Conservation (phyloP, 495 filamentous ascomycete genomes). For the Apodospora peruviana region DNA sequence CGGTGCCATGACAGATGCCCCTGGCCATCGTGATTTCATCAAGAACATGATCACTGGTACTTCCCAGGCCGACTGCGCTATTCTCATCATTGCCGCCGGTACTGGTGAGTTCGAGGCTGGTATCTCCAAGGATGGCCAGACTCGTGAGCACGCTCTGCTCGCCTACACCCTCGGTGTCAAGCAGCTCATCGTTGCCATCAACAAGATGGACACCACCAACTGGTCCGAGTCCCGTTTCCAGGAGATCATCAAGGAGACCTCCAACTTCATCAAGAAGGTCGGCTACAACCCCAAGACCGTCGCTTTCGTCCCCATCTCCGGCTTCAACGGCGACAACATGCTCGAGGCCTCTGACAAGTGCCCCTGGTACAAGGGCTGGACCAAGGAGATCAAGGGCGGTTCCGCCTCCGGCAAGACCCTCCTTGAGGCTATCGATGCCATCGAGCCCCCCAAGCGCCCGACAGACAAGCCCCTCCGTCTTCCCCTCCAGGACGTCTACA, state of each 20-base stretch:
- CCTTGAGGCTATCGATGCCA: slow-evolving; percentile 96
- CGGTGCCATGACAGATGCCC: slow-evolving; percentile 62
- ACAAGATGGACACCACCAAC: slow-evolving; percentile 99
- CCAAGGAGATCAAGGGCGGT: slow-evolving; percentile 95
- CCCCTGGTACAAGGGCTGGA: slow-evolving; percentile 99
- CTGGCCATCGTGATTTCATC: slow-evolving; percentile 99
- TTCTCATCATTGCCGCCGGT: slow-evolving; percentile 99
- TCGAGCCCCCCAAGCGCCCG: slow-evolving; percentile 87
- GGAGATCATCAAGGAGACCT: slow-evolving; percentile 99
- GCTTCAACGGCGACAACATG: slow-evolving; percentile 99
- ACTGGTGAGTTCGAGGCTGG: slow-evolving; percentile 99
- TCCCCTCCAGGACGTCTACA: slow-evolving; percentile 99
- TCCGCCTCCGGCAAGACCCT: slow-evolving; percentile 94
- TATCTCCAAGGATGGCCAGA: slow-evolving; percentile 99
- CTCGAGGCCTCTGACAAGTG: slow-evolving; percentile 86
- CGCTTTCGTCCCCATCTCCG: slow-evolving; percentile 98
- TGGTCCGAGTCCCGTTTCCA: slow-evolving; percentile 95
- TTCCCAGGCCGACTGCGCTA: slow-evolving; percentile 98
- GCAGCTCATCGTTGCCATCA: slow-evolving; percentile 99
- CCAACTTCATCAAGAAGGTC: slow-evolving; percentile 99
- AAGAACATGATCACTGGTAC: slow-evolving; percentile 99
- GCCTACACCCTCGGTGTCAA: slow-evolving; percentile 99
- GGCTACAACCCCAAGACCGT: slow-evolving; percentile 99
- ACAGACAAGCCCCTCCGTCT: slow-evolving; percentile 98
- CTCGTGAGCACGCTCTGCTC: slow-evolving; percentile 99